Evolutionary conservation across 1,284 basidiomycete genomes (phyloP).

Genomic region (Tilletia walkeri): DNA sequence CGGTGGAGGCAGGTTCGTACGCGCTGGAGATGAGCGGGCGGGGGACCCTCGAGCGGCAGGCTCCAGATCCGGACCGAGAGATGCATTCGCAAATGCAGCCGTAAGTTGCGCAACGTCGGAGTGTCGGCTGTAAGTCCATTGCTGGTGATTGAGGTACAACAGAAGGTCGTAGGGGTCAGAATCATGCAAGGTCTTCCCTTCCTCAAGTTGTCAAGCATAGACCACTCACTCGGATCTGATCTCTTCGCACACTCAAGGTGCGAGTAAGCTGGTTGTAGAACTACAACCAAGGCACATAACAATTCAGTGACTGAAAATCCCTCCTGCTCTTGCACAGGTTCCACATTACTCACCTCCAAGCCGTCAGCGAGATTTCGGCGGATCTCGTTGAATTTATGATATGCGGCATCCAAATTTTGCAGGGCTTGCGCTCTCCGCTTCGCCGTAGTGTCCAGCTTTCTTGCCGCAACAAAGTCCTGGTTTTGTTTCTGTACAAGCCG

Average conservation of each 20-base stretch:
- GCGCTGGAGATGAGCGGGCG: not conserved
- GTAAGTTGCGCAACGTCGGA: constrained; percentile 12
- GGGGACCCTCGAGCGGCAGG: not conserved
- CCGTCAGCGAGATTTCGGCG: constrained; percentile 82
- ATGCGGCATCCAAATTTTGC: constrained; percentile 82
- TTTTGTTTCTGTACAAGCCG: constrained; percentile 65
- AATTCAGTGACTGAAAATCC: not conserved
- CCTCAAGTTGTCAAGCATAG: too few relatives aligned
- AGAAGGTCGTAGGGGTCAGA: not conserved
- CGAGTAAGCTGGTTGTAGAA: constrained; percentile 45
- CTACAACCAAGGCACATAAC: constrained; percentile 56
- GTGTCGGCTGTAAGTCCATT: constrained; percentile 15
- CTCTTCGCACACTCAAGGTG: constrained; percentile 33
- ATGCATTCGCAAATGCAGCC: constrained; percentile 2
- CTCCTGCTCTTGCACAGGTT: not conserved
- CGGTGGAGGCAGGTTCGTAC: too few relatives aligned
- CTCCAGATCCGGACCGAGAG: not conserved
- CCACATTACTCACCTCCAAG: constrained; percentile 54
- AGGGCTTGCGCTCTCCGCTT: constrained; percentile 80
- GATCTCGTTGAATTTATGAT: constrained; percentile 85
- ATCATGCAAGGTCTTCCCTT: not conserved
- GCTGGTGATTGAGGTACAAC: not conserved
- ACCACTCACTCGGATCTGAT: constrained; percentile 14
- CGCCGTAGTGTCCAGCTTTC: constrained; percentile 73
- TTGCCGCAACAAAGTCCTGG: constrained; percentile 72